Evolutionary conservation across 2,329 filamentous ascomycete genomes (phyloP), one percentile per base, ranked within the genome.

Genomic region (Phyllosticta capitalensis): DNA sequence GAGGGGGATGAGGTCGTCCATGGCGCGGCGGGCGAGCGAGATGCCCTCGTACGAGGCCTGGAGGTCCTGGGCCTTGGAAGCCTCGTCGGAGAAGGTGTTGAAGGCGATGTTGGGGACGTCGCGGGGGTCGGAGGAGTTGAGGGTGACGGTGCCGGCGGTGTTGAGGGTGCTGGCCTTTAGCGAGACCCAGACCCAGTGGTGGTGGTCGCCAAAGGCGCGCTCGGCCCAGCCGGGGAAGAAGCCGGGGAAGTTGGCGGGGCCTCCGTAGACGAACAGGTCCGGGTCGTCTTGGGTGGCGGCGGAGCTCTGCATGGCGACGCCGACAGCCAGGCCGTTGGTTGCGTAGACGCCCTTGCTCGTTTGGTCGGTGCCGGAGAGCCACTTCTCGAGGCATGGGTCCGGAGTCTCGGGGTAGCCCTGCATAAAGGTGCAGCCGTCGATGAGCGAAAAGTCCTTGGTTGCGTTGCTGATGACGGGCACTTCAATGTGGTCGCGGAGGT

Each of bases 111-210:
- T 69, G 0, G 87, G 87, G 2, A 78, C 74, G 58, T 88, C 85
- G 0, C 82, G 80, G 0, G 87, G 86, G 66, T 89, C 80, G 0
- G 79, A 72, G 0, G 82, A 85, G 17, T 75, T 75, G 5, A 90
- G 79, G 3, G 71, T 78, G 3, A 90, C 85, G 1, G 78, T 80
- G 9, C 87, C 87, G 5, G 70, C 76, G 69, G 70, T 71, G 68
- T 89, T 88, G 56, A 82, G 80, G 0, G 85, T 79, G 65, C 86
- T 84, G 0, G 81, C 79, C 70, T 87, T 86, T 57, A 89, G 75
- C 2, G 80, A 77, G 10, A 72, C 71, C 78, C 78, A 80, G 12
- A 74, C 72, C 72, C 74, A 80, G 62, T 77, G 74, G 38, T 74
- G 74, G 2, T 72, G 72, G 54, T 73, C 76, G 1, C 70, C 67